These are phyloP conservation scores for Pyrenophora seminiperda DNA, from an alignment of 2,329 filamentous ascomycete species.

Conservation along the genomic window DNA sequence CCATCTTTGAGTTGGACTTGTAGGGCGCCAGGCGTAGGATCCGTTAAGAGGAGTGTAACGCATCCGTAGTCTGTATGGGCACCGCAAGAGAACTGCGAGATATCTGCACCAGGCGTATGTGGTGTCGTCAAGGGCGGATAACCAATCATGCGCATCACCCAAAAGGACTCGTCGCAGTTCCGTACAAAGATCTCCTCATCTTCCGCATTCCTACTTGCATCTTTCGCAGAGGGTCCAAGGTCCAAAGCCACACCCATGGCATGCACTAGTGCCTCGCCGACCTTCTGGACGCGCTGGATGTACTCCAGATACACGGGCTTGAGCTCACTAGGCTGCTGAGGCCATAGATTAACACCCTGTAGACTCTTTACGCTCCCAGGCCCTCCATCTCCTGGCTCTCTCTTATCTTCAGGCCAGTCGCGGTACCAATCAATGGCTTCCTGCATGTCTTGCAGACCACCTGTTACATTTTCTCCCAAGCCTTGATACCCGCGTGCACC, in stretches of 20 bases:
- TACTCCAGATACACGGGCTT: conserved; percentile 41
- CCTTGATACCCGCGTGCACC: conserved; percentile 48
- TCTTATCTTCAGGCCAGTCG: conserved; percentile 37
- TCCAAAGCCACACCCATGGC: conserved; percentile 49
- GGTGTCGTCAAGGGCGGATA: conserved; percentile 41
- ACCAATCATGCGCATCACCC: conserved; percentile 50
- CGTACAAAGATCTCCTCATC: conserved; percentile 42
- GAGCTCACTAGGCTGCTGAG: conserved; percentile 37
- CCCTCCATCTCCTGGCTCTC: conserved; percentile 21
- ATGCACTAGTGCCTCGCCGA: conserved; percentile 43
- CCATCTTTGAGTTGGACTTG: conserved; percentile 52
- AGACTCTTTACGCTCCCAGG: conserved; percentile 38
- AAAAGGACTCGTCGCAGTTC: conserved; percentile 44
- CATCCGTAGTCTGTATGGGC: conserved; percentile 55
- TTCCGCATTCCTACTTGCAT: conserved; percentile 6
- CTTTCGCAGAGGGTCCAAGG: conserved; percentile 19
- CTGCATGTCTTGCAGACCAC: conserved; percentile 43
- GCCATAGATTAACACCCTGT: conserved; percentile 53
- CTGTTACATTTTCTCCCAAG: conserved; percentile 47
- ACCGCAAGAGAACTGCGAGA: conserved; percentile 48
- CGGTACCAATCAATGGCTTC: conserved; percentile 50
- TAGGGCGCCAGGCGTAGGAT: conserved; percentile 51
- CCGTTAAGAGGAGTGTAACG: conserved; percentile 54
- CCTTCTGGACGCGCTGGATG: conserved; percentile 32
- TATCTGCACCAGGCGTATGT: conserved; percentile 9